These are phyloP conservation scores for Stylosanthes scabra DNA, from an alignment of 331 rosid species.

Conservation along the genomic window DNA sequence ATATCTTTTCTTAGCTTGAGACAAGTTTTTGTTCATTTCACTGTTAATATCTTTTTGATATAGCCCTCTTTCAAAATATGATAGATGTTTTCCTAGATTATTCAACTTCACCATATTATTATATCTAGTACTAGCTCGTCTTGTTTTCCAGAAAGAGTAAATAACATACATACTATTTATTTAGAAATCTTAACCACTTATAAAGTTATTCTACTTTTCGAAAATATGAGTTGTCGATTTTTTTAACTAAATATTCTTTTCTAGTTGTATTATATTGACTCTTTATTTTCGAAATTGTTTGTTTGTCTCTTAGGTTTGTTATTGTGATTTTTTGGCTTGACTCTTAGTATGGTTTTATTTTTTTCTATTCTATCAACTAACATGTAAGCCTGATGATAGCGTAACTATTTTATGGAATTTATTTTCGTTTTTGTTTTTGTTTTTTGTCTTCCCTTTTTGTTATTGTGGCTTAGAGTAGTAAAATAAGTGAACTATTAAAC, in stretches of 20 bases:
- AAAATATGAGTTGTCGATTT: background rate
- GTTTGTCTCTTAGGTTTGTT: background rate
- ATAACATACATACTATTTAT: background rate
- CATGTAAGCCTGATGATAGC: background rate
- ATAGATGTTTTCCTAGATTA: background rate
- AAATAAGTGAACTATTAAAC: background rate
- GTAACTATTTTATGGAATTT: background rate
- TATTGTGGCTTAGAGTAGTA: background rate
- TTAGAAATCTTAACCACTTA: background rate
- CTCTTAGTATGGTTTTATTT: background rate
- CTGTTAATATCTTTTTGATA: background rate
- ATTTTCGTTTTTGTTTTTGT: background rate
- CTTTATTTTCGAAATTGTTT: background rate
- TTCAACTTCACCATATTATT: background rate
- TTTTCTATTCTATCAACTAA: background rate
- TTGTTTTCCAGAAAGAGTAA: background rate
- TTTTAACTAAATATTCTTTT: background rate
- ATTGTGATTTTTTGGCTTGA: conserved; percentile 2
- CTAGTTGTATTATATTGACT: background rate
- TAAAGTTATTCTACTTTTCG: background rate
- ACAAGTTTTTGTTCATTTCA: background rate
- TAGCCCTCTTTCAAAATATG: background rate
- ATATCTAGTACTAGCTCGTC: background rate
- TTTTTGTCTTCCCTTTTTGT: background rate
- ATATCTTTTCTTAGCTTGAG: background rate